Evolutionary conservation across 2,329 filamentous ascomycete species (phyloP), one percentile per base, ranked within the genome.

Genomic region (Ploettnerulaceae sp.): DNA sequence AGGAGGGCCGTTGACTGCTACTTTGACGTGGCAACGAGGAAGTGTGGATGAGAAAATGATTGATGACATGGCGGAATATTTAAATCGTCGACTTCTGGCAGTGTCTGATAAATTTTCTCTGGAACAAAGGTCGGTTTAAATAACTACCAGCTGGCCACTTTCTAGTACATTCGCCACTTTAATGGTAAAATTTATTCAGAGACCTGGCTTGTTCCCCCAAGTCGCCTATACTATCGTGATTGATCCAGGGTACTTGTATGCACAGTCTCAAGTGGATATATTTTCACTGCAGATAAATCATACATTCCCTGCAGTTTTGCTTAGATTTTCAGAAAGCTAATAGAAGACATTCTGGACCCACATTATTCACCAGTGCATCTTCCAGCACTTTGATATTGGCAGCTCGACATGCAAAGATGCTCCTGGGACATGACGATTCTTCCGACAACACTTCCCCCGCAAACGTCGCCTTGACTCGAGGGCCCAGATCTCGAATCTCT

Each of bases 201-300:
- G n/a, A n/a, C n/a, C n/a, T n/a, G n/a, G n/a, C n/a, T n/a, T 15
- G 14, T 20, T 9, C 14, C 9, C 7, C 14, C 25, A 8, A 8
- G 14, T 12, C n/a, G 17, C 7, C 36, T n/a, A n/a, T 12, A n/a
- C 36, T 18, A 39, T 17, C 21, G 21, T 3, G 25, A 20, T 18
- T 29, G 11, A 5, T 39, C 25, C 5, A 39, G 15, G 5, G 21
- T 17, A 20, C 36, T 39, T 18, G 36, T 39, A 29, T 39, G 36
- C 20, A 39, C 36, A 11, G 36, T 39, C 15, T 39, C 36, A 8
- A 39, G 36, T 29, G 36, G 36, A 22, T 28, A 39, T 7, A 39
- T 39, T 26, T 39, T 39, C 9, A 39, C 36, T n/a, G 36, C 17
- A 29, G 36, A 18, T 26, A 39, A 18, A n/a, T 39, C 36, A 39